phyloP scores from a whole-genome alignment of 169 alveolate genomes.

The Theileria parva region DNA sequence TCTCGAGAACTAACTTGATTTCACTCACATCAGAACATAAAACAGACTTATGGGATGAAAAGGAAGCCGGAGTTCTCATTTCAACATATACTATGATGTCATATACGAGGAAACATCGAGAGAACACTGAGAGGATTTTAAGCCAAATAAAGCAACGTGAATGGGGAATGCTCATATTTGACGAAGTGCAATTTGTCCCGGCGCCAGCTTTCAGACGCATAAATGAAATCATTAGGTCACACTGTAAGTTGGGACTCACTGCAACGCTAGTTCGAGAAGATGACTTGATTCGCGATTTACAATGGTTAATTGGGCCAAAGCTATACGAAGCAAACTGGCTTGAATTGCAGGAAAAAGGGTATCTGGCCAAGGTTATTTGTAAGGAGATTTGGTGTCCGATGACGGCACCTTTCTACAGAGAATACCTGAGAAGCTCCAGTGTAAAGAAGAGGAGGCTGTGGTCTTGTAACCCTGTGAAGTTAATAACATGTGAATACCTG shows the following conservation, averaged over 20 bases:
- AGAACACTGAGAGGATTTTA: slow-evolving; percentile 83
- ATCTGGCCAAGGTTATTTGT: slow-evolving; percentile 96
- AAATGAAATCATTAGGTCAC: slow-evolving; percentile 86
- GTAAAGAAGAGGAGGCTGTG: slow-evolving; percentile 90
- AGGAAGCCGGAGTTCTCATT: slow-evolving; percentile 91
- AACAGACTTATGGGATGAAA: slow-evolving; percentile 85
- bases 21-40: slow-evolving; percentile 94
- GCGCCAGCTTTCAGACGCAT: slow-evolving; percentile 95
- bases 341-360: slow-evolving; percentile 95
- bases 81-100: slow-evolving; percentile 96
- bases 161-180: slow-evolving; percentile 98
- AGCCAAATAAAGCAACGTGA: slow-evolving; percentile 86
- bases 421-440: slow-evolving; percentile 87
- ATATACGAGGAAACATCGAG: slow-evolving; percentile 87
- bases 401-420: slow-evolving; percentile 93
- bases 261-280: slow-evolving; percentile 99
- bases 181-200: slow-evolving; percentile 99
- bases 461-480: slow-evolving; percentile 97
- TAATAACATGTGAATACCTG: slow-evolving; percentile 92
- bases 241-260: slow-evolving; percentile 96
- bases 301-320: slow-evolving; percentile 99
- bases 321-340: slow-evolving; percentile 99
- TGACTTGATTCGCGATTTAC: slow-evolving; percentile 93
- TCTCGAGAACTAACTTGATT: slow-evolving; percentile 84
- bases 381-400: slow-evolving; percentile 99